Evolutionary conservation across 2,329 filamentous ascomycete species (phyloP), one percentile per base, ranked within the genome.

Genomic region (Epichloe hybrida): DNA sequence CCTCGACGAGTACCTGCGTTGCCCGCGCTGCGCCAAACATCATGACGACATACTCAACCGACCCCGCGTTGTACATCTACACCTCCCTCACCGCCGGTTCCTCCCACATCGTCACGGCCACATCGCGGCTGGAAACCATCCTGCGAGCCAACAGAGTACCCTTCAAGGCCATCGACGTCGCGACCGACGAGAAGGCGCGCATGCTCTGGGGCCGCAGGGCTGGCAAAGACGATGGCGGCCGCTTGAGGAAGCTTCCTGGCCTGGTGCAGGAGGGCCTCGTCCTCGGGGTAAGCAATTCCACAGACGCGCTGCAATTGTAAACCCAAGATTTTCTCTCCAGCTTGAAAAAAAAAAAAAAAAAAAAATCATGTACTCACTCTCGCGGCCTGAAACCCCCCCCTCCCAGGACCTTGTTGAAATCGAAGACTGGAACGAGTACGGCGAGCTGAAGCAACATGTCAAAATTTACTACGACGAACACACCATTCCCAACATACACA

Each of bases 401-500:
- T 4, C 17, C 39, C 54, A 96, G 90, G 93, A 96, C 65, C 77
- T 96, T 47, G 85, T 91, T 56, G 84, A 97, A 68, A 81, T 97
- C 56, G 93, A 98, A 69, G 93, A 98, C 65, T 97, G 91, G 93
- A 98, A 98, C 72, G 93, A 98, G 67, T 96, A 94, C 68, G 89
- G 89, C 68, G 91, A 97, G 70, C 79, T 98, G 54, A 88, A 89
- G 67, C 81, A 91, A 68, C 85, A 91, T 60, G 81, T 97, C 59
- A 81, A 75, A 54, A 79, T 84, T 58, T 80, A 77, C 68, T 77
- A 77, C 64, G 79, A 82, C 69, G 78, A 81, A 57, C 72, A 71
- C 60, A 80, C 77, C 46, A 77, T 80, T 57, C 75, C 77, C 36
- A 64, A 72, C 64, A 73, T 77, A 68, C 64, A 72, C 69, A 66